These are phyloP conservation scores for Trichoderma atrobrunneum DNA, from an alignment of 2,329 filamentous ascomycete genomes.

Conservation along the genomic window DNA sequence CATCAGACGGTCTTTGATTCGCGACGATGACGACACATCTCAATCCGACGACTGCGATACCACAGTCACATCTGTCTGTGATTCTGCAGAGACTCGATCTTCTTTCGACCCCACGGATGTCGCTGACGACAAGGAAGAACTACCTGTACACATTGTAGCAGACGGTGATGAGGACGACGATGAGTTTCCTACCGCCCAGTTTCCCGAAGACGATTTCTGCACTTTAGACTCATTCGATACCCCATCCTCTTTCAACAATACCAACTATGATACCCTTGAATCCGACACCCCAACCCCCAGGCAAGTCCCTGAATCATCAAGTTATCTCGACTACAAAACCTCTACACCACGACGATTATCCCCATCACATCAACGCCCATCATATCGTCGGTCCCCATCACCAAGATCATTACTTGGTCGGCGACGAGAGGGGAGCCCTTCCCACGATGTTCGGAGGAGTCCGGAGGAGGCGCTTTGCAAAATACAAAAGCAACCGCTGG, in stretches of 20 bases:
- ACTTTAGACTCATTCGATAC: conserved; percentile 32
- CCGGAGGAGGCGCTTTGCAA: conserved; percentile 46
- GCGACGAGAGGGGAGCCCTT: conserved; percentile 27
- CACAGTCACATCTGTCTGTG: conserved; percentile 44
- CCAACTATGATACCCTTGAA: conserved; percentile 37
- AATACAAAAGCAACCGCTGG: conserved; percentile 45
- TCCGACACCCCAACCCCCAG: conserved; percentile 46
- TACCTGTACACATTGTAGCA: conserved; percentile 33
- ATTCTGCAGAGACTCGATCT: conserved; percentile 41
- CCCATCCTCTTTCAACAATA: conserved; percentile 24
- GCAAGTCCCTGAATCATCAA: conserved; percentile 30
- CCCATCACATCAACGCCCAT: conserved; percentile 33
- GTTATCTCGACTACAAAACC: conserved; percentile 39
- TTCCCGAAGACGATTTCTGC: conserved; percentile 37
- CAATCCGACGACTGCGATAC: conserved; percentile 46
- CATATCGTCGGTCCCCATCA: conserved; percentile 31
- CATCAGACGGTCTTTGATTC: conserved; percentile 29
- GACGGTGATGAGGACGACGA: conserved; percentile 33
- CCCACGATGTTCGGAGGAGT: conserved; percentile 41
- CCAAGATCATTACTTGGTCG: conserved; percentile 32
- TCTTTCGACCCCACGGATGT: conserved; percentile 34
- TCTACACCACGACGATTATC: conserved; percentile 33
- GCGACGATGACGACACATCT: conserved; percentile 44
- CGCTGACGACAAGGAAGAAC: conserved; percentile 29
- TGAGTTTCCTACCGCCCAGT: conserved; percentile 39